Percentiles rank a stretch among this genome's conserved stretches.
Conservation (phyloP, 2,329 filamentous ascomycete genomes). For the Rhytidhysteron rufulum region DNA sequence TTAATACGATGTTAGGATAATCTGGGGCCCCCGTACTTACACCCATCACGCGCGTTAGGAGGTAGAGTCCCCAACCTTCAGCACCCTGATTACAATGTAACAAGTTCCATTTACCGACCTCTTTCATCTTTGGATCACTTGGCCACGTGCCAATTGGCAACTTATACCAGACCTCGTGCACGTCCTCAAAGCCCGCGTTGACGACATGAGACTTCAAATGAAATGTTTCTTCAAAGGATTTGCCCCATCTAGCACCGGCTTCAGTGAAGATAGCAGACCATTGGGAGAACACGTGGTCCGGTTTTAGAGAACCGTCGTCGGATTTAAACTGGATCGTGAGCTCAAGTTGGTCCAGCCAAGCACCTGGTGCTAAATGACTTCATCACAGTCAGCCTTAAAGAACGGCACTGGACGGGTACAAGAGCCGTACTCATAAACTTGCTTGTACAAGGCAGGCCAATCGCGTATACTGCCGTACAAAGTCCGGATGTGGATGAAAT, state of each 20-base stretch:
- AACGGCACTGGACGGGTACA: background rate
- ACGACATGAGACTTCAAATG: constrained; percentile 22
- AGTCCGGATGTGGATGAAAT: constrained; percentile 43
- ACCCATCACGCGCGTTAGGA: constrained; percentile 25
- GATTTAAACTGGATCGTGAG: constrained; percentile 36
- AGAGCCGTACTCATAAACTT: constrained; percentile 17
- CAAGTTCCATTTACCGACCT: constrained; percentile 29
- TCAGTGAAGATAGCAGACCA: constrained; percentile 25
- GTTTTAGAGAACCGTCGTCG: constrained; percentile 34
- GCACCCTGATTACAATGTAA: constrained; percentile 24
- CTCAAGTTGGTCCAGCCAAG: constrained; percentile 39
- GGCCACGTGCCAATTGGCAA: constrained; percentile 27
- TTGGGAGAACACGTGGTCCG: constrained; percentile 24
- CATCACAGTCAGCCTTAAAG: background rate
- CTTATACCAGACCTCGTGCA: constrained; percentile 24
- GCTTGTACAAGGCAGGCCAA: constrained; percentile 38
- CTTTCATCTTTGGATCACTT: constrained; percentile 25
- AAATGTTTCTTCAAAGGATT: constrained; percentile 24
- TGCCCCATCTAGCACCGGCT: constrained; percentile 17
- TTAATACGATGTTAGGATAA: too few relatives aligned
- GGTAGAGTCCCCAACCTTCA: constrained; percentile 24
- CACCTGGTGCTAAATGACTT: constrained; percentile 29
- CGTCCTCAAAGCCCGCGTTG: constrained; percentile 22
- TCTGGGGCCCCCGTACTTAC: too few relatives aligned
- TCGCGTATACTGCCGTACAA: constrained; percentile 41